phyloP scores from a whole-genome alignment of 1,284 basidiomycete species.

The Prillingera fragicola region DNA sequence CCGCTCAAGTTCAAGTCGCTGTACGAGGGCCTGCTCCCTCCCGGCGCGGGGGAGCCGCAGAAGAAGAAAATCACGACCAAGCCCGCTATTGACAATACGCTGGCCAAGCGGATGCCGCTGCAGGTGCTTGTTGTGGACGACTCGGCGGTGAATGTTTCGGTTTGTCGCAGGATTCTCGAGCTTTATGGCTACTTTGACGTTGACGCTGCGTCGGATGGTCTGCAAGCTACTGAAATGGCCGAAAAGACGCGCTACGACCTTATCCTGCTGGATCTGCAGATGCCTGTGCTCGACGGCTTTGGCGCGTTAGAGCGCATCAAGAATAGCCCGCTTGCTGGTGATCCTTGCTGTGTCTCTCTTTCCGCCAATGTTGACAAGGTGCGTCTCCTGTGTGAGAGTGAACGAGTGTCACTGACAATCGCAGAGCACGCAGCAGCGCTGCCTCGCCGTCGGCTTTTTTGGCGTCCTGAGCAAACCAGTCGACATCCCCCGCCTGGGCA shows the following conservation, averaged over 20 bases:
- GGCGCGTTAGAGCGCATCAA: constrained; percentile 27
- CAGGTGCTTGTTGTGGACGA: constrained; percentile 45
- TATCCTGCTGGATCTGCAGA: constrained; percentile 43
- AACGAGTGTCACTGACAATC: neutral
- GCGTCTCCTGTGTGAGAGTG: constrained; percentile 3
- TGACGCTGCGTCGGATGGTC: constrained; percentile 34
- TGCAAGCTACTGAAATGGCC: constrained; percentile 34
- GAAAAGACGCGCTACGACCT: constrained; percentile 36
- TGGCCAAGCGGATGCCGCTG: constrained; percentile 25
- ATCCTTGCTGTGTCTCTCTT: constrained; percentile 39
- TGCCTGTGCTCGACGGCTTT: constrained; percentile 42
- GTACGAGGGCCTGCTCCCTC: constrained; percentile 22
- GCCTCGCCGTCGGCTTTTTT: constrained; percentile 30
- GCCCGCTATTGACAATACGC: constrained; percentile 8
- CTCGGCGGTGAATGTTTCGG: constrained; percentile 39
- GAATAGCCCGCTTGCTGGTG: constrained; percentile 28
- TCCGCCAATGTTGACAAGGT: constrained; percentile 43
- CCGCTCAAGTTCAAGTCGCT: constrained; percentile 40
- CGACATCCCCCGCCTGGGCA: constrained; percentile 29
- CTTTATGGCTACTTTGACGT: constrained; percentile 41
- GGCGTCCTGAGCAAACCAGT: constrained; percentile 40
- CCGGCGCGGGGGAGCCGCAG: neutral
- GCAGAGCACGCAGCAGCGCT: constrained; percentile 29
- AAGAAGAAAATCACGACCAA: neutral
- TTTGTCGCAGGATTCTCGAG: constrained; percentile 36